Evolutionary conservation across 805 yeast genomes (phyloP).

Genomic region (Kuraishia capsulata): DNA sequence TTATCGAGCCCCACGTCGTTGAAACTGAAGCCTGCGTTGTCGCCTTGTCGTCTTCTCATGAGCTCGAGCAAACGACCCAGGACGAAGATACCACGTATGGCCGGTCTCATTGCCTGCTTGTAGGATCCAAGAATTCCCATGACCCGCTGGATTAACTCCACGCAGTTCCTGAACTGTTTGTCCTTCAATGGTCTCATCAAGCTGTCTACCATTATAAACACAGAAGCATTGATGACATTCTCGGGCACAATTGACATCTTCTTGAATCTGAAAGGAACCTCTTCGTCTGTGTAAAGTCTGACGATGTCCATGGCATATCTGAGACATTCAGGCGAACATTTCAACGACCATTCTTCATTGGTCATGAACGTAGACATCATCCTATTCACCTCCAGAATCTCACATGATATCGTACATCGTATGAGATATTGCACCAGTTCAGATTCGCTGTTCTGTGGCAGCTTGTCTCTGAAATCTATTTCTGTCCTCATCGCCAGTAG

Average conservation of each 20-base stretch:
- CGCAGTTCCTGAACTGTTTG: slow-evolving; percentile 6
- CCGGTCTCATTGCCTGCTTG: slow-evolving; percentile 16
- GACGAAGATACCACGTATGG: slow-evolving; percentile 19
- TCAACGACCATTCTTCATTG: slow-evolving; percentile 13
- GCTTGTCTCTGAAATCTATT: background rate
- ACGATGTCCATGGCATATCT: slow-evolving; percentile 12
- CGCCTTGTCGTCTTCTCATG: slow-evolving; percentile 1
- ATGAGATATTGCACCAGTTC: slow-evolving; percentile 9
- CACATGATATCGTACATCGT: slow-evolving; percentile 11
- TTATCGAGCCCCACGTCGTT: slow-evolving; percentile 1
- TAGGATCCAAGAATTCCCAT: slow-evolving; percentile 13
- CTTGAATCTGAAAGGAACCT: slow-evolving; percentile 11
- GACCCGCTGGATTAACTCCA: background rate
- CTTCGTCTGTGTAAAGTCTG: slow-evolving; percentile 7
- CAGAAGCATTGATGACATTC: slow-evolving; percentile 15
- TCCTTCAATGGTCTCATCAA: slow-evolving; percentile 4
- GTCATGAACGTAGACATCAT: slow-evolving; percentile 18
- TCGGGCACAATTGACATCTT: slow-evolving; percentile 16
- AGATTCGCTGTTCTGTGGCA: slow-evolving; percentile 5
- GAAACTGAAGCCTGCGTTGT: slow-evolving; percentile 2
- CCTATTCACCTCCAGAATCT: slow-evolving; percentile 18
- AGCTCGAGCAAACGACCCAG: slow-evolving; percentile 14
- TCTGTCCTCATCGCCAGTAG: slow-evolving; percentile 11
- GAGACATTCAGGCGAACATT: slow-evolving; percentile 13
- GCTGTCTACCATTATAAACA: slow-evolving; percentile 19